These are phyloP conservation scores for Platismatia glauca DNA, from an alignment of 495 filamentous ascomycete genomes.

Conservation along the genomic window DNA sequence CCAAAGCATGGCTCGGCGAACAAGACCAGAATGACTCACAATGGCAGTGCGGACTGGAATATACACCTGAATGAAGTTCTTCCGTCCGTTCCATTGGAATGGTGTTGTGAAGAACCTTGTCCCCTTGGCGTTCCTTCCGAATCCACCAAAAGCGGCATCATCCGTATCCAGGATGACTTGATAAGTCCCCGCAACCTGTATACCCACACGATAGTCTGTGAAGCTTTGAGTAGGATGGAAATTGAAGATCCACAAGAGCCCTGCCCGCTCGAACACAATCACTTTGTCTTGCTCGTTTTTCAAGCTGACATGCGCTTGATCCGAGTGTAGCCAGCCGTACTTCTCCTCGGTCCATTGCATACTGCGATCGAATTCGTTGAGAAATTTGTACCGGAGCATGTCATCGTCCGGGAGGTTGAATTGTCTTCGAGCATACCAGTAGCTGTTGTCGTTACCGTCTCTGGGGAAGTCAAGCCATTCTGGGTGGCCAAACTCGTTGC, in stretches of 20 bases:
- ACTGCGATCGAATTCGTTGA: constrained; percentile 86
- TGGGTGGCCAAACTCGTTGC: constrained; percentile 97
- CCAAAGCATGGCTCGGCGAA: background rate
- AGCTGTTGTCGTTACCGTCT: constrained; percentile 88
- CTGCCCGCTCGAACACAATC: constrained; percentile 88
- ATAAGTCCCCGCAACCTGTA: constrained; percentile 79
- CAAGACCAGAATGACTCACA: constrained; percentile 45
- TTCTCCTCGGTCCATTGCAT: constrained; percentile 84
- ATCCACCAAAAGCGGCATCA: constrained; percentile 66
- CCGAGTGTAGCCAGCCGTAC: constrained; percentile 83
- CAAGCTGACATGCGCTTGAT: constrained; percentile 83
- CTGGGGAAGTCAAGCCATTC: constrained; percentile 99
- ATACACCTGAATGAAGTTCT: constrained; percentile 89
- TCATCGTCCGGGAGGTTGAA: constrained; percentile 85
- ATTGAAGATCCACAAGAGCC: constrained; percentile 91
- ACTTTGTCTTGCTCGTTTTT: constrained; percentile 96
- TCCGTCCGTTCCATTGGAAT: constrained; percentile 76
- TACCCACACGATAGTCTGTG: constrained; percentile 83
- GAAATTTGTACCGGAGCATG: constrained; percentile 78
- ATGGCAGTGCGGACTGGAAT: constrained; percentile 77
- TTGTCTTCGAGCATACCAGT: constrained; percentile 93
- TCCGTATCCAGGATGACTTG: constrained; percentile 81
- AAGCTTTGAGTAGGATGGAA: constrained; percentile 84
- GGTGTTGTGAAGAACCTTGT: constrained; percentile 88
- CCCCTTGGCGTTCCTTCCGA: constrained; percentile 61